Base-by-base conservation (phyloP, 1,284 basidiomycete species). In the Pseudozyma thailandica region DNA sequence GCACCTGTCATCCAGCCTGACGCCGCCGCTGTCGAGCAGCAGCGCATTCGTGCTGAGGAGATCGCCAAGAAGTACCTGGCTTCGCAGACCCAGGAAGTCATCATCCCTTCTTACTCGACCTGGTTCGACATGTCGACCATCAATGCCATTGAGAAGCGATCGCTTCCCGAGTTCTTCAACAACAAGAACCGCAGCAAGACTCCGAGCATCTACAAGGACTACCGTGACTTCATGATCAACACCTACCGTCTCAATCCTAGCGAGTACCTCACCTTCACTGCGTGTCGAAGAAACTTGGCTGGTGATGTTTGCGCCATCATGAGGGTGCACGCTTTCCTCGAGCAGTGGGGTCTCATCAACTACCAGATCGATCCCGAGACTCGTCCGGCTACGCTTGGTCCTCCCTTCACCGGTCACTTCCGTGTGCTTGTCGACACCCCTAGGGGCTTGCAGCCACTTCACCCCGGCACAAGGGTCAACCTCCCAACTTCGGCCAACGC, bases 301-400 rank as follows among this genome's bases (percentile, higher is more conserved):
- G 96, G 96, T 55, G 95, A 99, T 83, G 95, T 98, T 9, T 97
- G 96, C 81, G 94, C 94, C 25, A 93, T 98, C 81, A 97, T 98
- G 94, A 89, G 96, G 50, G 95, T 98, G 0, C 95, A 99, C 84
- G 94, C 93, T 16, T 98, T 99, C 84, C 87, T 99, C 39, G 96
- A 98, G 84, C 95, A 98, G 82, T 99, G 95, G 95, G 95, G 96
- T 0, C 86, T 99, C 61, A 91, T 99, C 83, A 99, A 99, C 86
- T 99, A 99, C 82, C 95, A 98, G 94, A 92, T 98, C 78, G 95
- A 99, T 85, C 94, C 94, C 31, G 95, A 98, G 80, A 91, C 93
- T 61, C 88, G 94, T 55, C 96, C 95, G 6, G 92, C 95, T 1
- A 89, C 94, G 0, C 88, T 98, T 12, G 94, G 92, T 8, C 96